phyloP scores from a whole-genome alignment of 73 alveolate genomes.

The Blepharisma stoltei region DNA sequence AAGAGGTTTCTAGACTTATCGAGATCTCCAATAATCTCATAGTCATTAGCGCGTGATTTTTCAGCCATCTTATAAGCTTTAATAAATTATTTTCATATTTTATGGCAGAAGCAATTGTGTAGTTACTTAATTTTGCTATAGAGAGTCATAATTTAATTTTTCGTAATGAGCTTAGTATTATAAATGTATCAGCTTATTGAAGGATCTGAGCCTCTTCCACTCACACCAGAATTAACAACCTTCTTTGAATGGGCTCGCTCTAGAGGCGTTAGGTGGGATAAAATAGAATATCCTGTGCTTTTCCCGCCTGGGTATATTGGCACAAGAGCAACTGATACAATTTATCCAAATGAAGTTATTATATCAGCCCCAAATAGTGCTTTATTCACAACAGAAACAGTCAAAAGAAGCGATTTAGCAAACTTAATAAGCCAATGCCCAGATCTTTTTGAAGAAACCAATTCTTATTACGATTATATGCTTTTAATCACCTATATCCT shows the following conservation, averaged over 20 bases:
- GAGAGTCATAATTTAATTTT: no score
- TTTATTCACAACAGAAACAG: slow-evolving; percentile 13
- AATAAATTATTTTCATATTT: no score
- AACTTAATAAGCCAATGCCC: background rate
- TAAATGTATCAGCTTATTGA: background rate
- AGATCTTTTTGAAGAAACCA: background rate
- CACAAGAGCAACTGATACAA: slow-evolving; percentile 20
- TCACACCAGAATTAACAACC: background rate
- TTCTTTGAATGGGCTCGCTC: background rate
- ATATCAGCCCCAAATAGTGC: slow-evolving; percentile 19
- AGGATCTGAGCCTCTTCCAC: slow-evolving; percentile 5
- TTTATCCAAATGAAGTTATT: background rate
- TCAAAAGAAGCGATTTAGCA: background rate
- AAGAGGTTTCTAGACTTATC: no score
- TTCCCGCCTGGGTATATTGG: slow-evolving; percentile 34
- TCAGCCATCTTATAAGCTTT: no score
- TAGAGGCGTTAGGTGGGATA: background rate
- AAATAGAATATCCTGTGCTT: slow-evolving; percentile 15
- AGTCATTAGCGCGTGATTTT: no score
- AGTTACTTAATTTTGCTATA: no score
- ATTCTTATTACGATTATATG: background rate
- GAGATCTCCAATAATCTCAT: no score
- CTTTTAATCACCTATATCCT: background rate
- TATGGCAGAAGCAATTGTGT: no score
- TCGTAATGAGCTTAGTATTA: background rate